Evolutionary conservation across 306 rosid genomes (phyloP).

Genomic region (Ziziphus jujuba): DNA sequence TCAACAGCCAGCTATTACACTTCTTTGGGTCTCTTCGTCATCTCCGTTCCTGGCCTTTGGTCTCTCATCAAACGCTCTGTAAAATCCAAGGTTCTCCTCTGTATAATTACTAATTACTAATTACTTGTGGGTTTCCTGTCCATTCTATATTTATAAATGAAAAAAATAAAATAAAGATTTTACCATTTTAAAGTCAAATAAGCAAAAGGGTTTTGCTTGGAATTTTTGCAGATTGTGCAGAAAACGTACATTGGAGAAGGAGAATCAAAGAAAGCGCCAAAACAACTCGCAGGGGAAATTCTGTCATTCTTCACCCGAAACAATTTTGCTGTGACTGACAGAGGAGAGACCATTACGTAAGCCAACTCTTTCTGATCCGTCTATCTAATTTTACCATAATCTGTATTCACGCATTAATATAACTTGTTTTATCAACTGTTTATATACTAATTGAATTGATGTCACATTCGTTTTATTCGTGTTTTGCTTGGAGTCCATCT

Average conservation of each 20-base stretch:
- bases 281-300: conserved; percentile 78
- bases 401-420: too few relatives aligned
- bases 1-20: conserved; percentile 91
- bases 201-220: not conserved
- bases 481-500: too few relatives aligned
- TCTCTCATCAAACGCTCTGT: conserved; percentile 97
- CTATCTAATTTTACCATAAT: too few relatives aligned
- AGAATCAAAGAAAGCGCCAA: conserved; percentile 54
- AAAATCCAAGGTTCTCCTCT: conserved; percentile 66
- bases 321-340: conserved; percentile 65
- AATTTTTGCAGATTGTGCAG: conserved; percentile 64
- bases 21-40: conserved; percentile 89
- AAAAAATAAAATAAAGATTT: not conserved
- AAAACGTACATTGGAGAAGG: conserved; percentile 69
- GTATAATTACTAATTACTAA: too few relatives aligned
- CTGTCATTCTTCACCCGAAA: conserved; percentile 84
- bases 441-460: too few relatives aligned
- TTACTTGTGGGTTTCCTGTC: not conserved
- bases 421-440: too few relatives aligned
- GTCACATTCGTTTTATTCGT: not conserved
- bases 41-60: conserved; percentile 95
- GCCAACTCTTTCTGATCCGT: not conserved
- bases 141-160: not conserved
- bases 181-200: not conserved
- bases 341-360: conserved; percentile 91